Evolutionary conservation across 129 eudicot genomes (phyloP).

Genomic region (Calendula officinalis): DNA sequence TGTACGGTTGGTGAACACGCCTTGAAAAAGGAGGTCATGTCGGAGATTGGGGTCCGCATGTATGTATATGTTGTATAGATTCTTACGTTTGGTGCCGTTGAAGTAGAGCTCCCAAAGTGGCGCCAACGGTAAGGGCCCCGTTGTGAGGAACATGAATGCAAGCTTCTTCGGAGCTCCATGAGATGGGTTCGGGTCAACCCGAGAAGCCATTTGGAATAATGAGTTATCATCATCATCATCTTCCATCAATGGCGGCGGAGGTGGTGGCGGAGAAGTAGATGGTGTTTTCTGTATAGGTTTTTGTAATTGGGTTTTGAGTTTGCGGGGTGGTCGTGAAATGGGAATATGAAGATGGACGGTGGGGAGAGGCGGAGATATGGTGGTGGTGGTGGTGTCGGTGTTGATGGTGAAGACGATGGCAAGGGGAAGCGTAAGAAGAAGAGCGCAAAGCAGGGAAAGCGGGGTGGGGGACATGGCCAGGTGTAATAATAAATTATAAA

Average conservation of each 20-base stretch:
- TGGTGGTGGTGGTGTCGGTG: conserved; percentile 38
- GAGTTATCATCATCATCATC: conserved; percentile 24
- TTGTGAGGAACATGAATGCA: conserved; percentile 79
- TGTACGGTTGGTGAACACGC: conserved; percentile 61
- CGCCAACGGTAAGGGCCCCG: conserved; percentile 54
- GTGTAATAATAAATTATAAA: neutral
- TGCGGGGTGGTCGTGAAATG: conserved; percentile 25
- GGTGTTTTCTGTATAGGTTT: conserved; percentile 19
- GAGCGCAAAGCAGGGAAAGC: conserved; percentile 76
- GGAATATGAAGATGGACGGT: neutral
- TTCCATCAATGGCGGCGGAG: conserved; percentile 11
- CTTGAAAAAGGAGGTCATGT: conserved; percentile 40
- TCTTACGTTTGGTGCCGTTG: conserved; percentile 29
- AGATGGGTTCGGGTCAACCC: conserved; percentile 39
- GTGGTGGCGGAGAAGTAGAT: conserved; percentile 20
- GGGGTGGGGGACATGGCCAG: conserved; percentile 68
- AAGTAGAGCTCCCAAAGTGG: conserved; percentile 82
- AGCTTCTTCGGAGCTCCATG: conserved; percentile 43
- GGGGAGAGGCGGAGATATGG: conserved; percentile 1
- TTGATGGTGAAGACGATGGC: conserved; percentile 73
- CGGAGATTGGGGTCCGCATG: conserved; percentile 61
- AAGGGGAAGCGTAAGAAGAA: conserved; percentile 77
- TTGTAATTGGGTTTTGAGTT: neutral
- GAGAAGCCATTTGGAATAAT: conserved; percentile 49
- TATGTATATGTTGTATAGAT: conserved; percentile 65